Percentiles rank a stretch among this genome's conserved stretches.
Conservation (phyloP, 345 rosid species). For the Heritiera littoralis region DNA sequence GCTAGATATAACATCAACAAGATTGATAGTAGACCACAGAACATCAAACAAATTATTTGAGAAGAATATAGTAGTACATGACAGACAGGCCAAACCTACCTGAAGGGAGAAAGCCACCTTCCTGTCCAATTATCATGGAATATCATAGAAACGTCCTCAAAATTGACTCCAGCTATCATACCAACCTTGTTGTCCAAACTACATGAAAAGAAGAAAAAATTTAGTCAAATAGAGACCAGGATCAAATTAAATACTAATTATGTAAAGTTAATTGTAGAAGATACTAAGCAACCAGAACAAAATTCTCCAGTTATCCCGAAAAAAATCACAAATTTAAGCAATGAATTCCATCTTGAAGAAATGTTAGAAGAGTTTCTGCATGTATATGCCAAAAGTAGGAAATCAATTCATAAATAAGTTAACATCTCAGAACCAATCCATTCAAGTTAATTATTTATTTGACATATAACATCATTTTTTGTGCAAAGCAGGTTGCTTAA, state of each 20-base stretch:
- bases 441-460: neutral
- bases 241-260: neutral
- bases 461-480: neutral
- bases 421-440: neutral
- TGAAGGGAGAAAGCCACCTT: slow-evolving; percentile 72
- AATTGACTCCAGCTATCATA: slow-evolving; percentile 53
- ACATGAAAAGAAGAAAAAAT: slow-evolving; percentile 20
- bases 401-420: neutral
- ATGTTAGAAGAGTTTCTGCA: neutral
- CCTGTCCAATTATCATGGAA: slow-evolving; percentile 62
- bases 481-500: neutral
- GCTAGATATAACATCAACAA: neutral
- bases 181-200: slow-evolving; percentile 67
- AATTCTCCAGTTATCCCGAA: neutral
- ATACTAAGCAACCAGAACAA: neutral
- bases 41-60: slow-evolving; percentile 5
- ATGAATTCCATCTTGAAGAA: neutral
- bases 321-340: neutral
- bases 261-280: neutral
- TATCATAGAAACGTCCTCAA: slow-evolving; percentile 45
- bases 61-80: neutral
- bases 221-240: neutral
- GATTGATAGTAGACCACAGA: neutral
- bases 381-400: neutral
- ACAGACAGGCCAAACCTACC: slow-evolving; percentile 36